Conservation (phyloP, 805 yeast genomes). For the Barnettozyma sp. region DNA sequence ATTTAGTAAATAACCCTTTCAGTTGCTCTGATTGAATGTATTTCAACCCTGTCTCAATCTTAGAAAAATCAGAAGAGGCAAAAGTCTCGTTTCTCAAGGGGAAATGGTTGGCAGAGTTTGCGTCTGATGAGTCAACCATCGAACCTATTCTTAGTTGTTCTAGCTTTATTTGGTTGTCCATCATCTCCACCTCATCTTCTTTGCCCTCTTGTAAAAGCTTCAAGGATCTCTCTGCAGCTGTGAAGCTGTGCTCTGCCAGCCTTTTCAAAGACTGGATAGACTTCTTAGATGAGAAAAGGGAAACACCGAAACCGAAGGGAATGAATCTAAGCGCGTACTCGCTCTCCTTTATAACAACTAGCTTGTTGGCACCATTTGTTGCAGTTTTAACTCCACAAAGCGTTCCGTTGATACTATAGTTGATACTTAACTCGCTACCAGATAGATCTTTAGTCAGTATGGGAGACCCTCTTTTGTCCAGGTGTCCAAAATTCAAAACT, state of each 20-base stretch:
- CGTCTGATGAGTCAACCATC: background rate
- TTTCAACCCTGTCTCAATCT: conserved; percentile 12
- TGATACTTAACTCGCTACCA: conserved; percentile 39
- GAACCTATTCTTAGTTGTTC: conserved; percentile 14
- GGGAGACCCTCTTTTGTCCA: conserved; percentile 46
- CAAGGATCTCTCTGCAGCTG: conserved; percentile 16
- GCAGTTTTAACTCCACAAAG: conserved; percentile 40
- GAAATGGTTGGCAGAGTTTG: conserved; percentile 10
- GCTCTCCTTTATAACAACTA: conserved; percentile 29
- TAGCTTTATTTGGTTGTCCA: conserved; percentile 16
- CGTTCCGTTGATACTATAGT: conserved; percentile 50
- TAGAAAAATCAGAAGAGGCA: conserved; percentile 18
- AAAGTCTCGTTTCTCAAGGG: conserved; percentile 18
- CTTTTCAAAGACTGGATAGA: conserved; percentile 10
- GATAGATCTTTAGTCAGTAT: conserved; percentile 44
- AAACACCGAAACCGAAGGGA: conserved; percentile 32
- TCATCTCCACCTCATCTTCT: conserved; percentile 11
- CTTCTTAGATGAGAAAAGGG: conserved; percentile 15
- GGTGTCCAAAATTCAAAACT: conserved; percentile 42
- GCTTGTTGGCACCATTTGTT: conserved; percentile 15
- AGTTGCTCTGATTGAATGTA: conserved; percentile 5
- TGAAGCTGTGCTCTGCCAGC: conserved; percentile 12
- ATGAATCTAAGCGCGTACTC: conserved; percentile 34
- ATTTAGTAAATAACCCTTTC: background rate
- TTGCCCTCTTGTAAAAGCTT: conserved; percentile 15